Evolutionary conservation across 805 yeast genomes (phyloP).

Genomic region (Dipodascopsis tothii): DNA sequence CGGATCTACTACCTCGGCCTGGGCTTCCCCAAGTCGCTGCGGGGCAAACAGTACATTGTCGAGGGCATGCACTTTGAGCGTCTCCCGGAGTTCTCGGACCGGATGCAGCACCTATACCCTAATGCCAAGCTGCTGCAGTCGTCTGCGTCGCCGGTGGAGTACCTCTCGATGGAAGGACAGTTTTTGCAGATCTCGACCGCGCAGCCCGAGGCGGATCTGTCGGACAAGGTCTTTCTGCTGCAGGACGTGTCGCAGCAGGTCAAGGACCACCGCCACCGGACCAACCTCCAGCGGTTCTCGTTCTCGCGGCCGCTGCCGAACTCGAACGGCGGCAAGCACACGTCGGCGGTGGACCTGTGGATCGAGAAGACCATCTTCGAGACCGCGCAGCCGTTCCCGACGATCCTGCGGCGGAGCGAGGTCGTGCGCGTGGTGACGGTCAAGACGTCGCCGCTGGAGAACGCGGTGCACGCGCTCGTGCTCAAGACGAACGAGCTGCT

Average conservation of each 20-base stretch:
- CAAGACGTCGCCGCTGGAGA: slow-evolving; percentile 74
- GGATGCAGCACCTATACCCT: slow-evolving; percentile 67
- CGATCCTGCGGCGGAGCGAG: slow-evolving; percentile 78
- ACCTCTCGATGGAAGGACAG: slow-evolving; percentile 51
- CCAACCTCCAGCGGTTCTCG: slow-evolving; percentile 62
- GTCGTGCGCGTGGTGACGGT: slow-evolving; percentile 43
- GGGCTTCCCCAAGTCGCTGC: slow-evolving; percentile 71
- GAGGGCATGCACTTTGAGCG: slow-evolving; percentile 87
- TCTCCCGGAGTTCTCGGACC: slow-evolving; percentile 70
- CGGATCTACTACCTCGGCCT: slow-evolving; percentile 72
- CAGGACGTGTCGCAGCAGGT: slow-evolving; percentile 43
- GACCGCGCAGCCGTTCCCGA: slow-evolving; percentile 72
- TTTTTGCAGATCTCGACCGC: slow-evolving; percentile 65
- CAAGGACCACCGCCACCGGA: slow-evolving; percentile 66
- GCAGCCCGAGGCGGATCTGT: slow-evolving; percentile 45
- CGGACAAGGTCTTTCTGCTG: slow-evolving; percentile 12
- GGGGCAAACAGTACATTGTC: slow-evolving; percentile 71
- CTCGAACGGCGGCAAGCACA: slow-evolving; percentile 37
- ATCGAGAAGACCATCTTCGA: slow-evolving; percentile 79
- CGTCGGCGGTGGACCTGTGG: slow-evolving; percentile 70
- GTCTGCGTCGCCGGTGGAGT: slow-evolving; percentile 47
- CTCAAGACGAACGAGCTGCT: slow-evolving; percentile 65
- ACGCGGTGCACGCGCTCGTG: slow-evolving; percentile 62
- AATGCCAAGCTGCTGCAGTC: slow-evolving; percentile 65
- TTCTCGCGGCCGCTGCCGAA: slow-evolving; percentile 49